phyloP scores from a whole-genome alignment of 1,139 yeast species.

The Taphrina sp. region DNA sequence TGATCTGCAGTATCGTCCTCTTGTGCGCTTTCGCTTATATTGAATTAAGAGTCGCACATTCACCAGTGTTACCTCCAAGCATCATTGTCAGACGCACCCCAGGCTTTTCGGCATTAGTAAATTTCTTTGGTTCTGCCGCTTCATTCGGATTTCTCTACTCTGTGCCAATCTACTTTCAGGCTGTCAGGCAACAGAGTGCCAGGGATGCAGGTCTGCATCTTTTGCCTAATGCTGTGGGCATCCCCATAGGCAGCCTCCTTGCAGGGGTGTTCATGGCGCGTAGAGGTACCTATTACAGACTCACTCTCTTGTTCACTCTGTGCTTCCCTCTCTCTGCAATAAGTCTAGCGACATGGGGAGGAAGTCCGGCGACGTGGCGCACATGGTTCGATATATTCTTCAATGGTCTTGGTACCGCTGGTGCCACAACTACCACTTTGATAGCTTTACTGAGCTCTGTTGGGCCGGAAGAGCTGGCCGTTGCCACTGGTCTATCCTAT shows the following conservation, averaged over 20 bases:
- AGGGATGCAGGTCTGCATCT: slow-evolving; percentile 39
- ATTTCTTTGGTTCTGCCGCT: slow-evolving; percentile 63
- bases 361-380: slow-evolving; percentile 15
- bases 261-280: slow-evolving; percentile 43
- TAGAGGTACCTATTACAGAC: slow-evolving; percentile 58
- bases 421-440: slow-evolving; percentile 28
- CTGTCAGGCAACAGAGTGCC: slow-evolving; percentile 36
- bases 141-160: slow-evolving; percentile 57
- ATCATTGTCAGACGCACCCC: slow-evolving; percentile 35
- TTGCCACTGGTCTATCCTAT: slow-evolving; percentile 39
- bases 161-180: slow-evolving; percentile 49
- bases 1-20: slow-evolving; percentile 41
- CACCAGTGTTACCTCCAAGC: slow-evolving; percentile 52
- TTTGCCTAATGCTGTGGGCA: slow-evolving; percentile 39
- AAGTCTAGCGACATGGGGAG: slow-evolving; percentile 20
- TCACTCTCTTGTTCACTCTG: slow-evolving; percentile 11
- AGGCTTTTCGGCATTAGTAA: slow-evolving; percentile 43
- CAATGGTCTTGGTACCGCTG: slow-evolving; percentile 38
- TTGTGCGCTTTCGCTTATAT: slow-evolving; percentile 50
- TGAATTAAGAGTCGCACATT: slow-evolving; percentile 57
- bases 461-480: slow-evolving; percentile 37
- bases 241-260: slow-evolving; percentile 37
- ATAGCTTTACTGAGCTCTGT: slow-evolving; percentile 32
- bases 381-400: slow-evolving; percentile 35
- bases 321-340: slow-evolving; percentile 18